These are phyloP conservation scores for Ganoderma leucocontextum DNA, from an alignment of 1,284 basidiomycete species.

Conservation along the genomic window DNA sequence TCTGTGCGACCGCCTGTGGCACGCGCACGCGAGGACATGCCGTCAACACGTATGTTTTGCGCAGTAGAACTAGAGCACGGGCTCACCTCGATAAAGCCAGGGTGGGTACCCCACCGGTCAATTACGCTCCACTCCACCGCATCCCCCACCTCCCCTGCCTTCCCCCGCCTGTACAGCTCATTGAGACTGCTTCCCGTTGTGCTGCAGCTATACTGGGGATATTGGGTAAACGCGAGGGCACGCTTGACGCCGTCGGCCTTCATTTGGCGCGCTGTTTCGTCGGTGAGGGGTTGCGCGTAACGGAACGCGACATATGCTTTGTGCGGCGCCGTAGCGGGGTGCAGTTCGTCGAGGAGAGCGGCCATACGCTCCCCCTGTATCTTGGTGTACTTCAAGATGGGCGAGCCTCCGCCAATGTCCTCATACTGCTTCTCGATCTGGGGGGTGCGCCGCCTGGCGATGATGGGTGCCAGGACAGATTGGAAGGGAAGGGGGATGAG, in stretches of 20 bases:
- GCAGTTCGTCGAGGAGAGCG: constrained; percentile 90
- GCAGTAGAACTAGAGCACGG: constrained; percentile 35
- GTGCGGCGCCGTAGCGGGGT: constrained; percentile 93
- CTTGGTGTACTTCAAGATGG: constrained; percentile 93
- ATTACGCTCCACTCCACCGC: constrained; percentile 96
- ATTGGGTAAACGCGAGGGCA: constrained; percentile 97
- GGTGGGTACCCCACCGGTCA: constrained; percentile 97
- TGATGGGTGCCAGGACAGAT: constrained; percentile 85
- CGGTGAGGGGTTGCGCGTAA: constrained; percentile 91
- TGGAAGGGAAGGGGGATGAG: constrained; percentile 97
- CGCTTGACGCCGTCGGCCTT: constrained; percentile 90
- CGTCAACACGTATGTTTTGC: background rate
- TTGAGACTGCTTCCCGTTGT: constrained; percentile 98
- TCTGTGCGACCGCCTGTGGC: constrained; percentile 86
- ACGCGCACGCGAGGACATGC: background rate
- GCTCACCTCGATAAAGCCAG: constrained; percentile 90
- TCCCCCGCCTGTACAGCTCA: constrained; percentile 82
- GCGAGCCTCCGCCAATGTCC: constrained; percentile 96
- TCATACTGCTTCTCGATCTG: constrained; percentile 95
- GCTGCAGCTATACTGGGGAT: constrained; percentile 98
- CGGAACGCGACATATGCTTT: constrained; percentile 96
- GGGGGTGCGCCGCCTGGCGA: constrained; percentile 93
- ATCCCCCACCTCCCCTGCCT: constrained; percentile 61
- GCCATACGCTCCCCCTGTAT: constrained; percentile 93
- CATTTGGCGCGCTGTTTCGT: constrained; percentile 86